phyloP scores from a whole-genome alignment of 441 rosid genomes.

The Monsonia emarginata region DNA sequence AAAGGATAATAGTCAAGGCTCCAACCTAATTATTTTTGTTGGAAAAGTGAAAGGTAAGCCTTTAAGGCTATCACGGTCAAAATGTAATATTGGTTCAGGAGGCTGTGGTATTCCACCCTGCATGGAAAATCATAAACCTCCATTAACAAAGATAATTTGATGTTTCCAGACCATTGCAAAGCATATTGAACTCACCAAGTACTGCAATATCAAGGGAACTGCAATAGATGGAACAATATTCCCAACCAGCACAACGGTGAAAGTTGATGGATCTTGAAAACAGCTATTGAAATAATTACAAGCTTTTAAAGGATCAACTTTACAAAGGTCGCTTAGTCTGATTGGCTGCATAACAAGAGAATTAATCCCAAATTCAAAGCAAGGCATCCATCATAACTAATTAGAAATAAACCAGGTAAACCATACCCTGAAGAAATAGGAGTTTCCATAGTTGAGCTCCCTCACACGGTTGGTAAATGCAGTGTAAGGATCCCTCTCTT shows the following conservation, averaged over 20 bases:
- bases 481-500: constrained; percentile 88
- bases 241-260: constrained; percentile 80
- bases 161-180: constrained; percentile 9
- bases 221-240: constrained; percentile 65
- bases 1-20: background rate
- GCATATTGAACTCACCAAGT: constrained; percentile 54
- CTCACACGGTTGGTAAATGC: constrained; percentile 82
- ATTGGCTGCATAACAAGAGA: constrained; percentile 55
- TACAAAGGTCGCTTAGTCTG: constrained; percentile 57
- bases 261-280: constrained; percentile 86
- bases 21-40: constrained; percentile 51
- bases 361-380: constrained; percentile 15
- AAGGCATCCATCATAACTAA: constrained; percentile 10
- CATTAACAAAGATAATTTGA: constrained; percentile 13
- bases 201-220: constrained; percentile 68
- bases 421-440: constrained; percentile 76
- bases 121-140: constrained; percentile 15
- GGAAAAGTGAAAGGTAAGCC: constrained; percentile 85
- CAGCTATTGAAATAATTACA: constrained; percentile 81
- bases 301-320: constrained; percentile 75
- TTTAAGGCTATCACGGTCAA: constrained; percentile 69
- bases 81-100: constrained; percentile 53
- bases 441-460: constrained; percentile 85
- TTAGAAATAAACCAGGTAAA: constrained; percentile 14
- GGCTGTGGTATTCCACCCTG: constrained; percentile 90